These are phyloP conservation scores for Paragyromitra xinjiangensis DNA, from an alignment of 495 filamentous ascomycete genomes.

Conservation along the genomic window DNA sequence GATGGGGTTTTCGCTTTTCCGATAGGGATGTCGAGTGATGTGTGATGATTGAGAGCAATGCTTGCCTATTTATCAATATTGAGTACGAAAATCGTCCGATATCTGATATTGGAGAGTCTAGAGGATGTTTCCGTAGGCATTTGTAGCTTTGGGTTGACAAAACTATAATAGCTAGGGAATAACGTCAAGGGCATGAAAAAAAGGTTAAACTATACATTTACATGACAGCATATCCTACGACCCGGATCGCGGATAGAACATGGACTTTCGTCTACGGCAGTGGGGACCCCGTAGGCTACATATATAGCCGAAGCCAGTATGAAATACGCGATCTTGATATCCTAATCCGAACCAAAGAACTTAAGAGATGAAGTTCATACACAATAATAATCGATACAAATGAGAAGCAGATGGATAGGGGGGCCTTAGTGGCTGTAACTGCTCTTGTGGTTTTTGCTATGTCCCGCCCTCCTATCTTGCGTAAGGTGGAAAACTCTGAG, in stretches of 20 bases:
- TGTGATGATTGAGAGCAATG: not conserved
- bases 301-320: not conserved
- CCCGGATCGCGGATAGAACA: not conserved
- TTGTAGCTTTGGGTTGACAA: not conserved
- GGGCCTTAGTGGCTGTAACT: not conserved
- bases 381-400: slow-evolving; percentile 16
- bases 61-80: not conserved
- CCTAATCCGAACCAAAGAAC: slow-evolving; percentile 18
- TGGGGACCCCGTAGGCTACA: not conserved
- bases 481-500: not conserved
- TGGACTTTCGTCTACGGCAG: not conserved
- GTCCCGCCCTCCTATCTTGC: not conserved
- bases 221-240: slow-evolving; percentile 8
- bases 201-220: not conserved
- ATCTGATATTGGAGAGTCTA: not conserved
- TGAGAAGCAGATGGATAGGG: slow-evolving; percentile 8
- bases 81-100: not conserved
- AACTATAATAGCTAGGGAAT: not conserved
- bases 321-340: slow-evolving; percentile 24
- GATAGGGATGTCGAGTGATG: not conserved
- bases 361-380: slow-evolving; percentile 7
- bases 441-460: not conserved
- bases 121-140: not conserved
- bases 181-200: not conserved
- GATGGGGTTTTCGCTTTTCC: not conserved